Evolutionary conservation across 257 asterid species (phyloP), one percentile per base, ranked within the genome.

Genomic region (Cynanchum wilfordii): DNA sequence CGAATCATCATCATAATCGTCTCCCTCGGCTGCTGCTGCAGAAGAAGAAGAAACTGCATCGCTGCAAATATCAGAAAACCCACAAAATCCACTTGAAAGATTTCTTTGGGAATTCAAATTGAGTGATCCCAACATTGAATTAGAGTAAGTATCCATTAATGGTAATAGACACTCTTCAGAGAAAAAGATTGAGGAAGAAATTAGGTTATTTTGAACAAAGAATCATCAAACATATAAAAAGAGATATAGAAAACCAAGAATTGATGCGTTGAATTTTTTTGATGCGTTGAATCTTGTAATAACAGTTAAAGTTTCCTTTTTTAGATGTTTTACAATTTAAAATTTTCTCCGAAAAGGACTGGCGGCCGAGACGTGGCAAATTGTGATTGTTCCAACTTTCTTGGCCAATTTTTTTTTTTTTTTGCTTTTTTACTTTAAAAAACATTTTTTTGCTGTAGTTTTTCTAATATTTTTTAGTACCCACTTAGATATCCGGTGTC

Each of bases 91-190:
- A 16, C 13, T 6, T 12, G 16, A 42, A 33, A 60, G 52, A 73
- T 64, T 65, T 64, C 58, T 44, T 29, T 13, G 45, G 59, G 36
- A 75, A 58, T 42, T 29, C 47, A 25, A 55, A 22, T 75, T 7
- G 66, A 27, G 38, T 33, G 38, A 56, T 24, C 50, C 78, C 72
- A 8, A 55, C 24, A 27, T 27, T 1, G 59, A 55, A 67, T 42
- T 30, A 24, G 3, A 19, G 49, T 10, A 17, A 59, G 22, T 63
- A 16, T 50, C 45, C 58, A 27, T 22, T 62, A 3, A 16, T 33
- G 38, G 38, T 33, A 33, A 33, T 3, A 3, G 38, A 33, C 38
- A 3, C 38, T 33, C 38, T 33, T 33, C 5, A 33, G 4, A 33
- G 38, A 3, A 33, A 33, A 33, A 2, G 2, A 33, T 33, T 33